Conservation (phyloP, 495 filamentous ascomycete species). For the Saxophila tyrrhenica region DNA sequence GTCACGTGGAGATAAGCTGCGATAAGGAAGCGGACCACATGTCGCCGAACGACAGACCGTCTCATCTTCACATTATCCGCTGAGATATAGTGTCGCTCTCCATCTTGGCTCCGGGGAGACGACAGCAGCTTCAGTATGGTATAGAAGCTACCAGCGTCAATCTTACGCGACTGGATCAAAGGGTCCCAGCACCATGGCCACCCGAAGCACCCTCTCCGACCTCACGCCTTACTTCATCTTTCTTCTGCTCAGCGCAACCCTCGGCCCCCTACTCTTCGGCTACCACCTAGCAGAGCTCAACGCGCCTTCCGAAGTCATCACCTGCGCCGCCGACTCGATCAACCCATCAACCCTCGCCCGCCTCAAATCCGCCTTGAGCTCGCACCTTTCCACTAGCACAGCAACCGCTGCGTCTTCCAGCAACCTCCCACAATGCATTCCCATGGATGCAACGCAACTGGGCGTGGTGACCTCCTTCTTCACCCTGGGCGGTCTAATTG, state of each 20-base stretch:
- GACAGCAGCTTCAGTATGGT: not conserved
- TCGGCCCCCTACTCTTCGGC: conserved; percentile 86
- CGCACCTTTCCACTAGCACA: not conserved
- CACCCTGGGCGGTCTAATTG: conserved; percentile 77
- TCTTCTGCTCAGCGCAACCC: conserved; percentile 27
- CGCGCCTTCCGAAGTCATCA: conserved; percentile 81
- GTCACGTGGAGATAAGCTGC: too few relatives aligned
- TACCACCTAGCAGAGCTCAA: conserved; percentile 93
- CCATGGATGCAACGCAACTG: conserved; percentile 65
- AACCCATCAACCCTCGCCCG: conserved; percentile 41
- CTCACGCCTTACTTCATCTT: conserved; percentile 32
- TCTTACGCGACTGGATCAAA: not conserved
- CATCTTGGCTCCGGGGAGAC: not conserved
- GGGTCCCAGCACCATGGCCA: not conserved
- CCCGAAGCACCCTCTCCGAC: conserved; percentile 1
- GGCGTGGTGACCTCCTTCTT: conserved; percentile 80
- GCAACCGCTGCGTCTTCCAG: not conserved
- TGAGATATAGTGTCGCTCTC: too few relatives aligned
- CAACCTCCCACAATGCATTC: conserved; percentile 62
- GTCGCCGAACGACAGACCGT: too few relatives aligned
- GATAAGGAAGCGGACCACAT: too few relatives aligned
- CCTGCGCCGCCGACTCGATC: conserved; percentile 41
- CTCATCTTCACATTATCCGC: too few relatives aligned
- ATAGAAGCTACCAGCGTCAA: not conserved
- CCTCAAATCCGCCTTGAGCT: not conserved